These are phyloP conservation scores for Blastobotrys mokoenaii DNA, from an alignment of 805 yeast species.

Conservation along the genomic window DNA sequence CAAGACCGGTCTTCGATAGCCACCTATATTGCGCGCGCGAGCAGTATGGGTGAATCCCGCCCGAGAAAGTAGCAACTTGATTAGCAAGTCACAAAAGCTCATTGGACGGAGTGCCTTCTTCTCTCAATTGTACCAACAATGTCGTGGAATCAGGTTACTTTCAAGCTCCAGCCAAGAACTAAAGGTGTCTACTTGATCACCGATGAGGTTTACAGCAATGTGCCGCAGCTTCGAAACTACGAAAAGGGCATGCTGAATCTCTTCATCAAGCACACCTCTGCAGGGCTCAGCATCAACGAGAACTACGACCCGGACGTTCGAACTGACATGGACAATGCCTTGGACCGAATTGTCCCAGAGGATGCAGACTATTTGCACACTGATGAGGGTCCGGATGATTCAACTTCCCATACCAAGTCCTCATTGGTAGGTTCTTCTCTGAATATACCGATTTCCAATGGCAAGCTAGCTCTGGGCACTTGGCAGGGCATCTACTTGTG, in stretches of 20 bases:
- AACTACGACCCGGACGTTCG: slow-evolving; percentile 77
- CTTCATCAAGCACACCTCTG: slow-evolving; percentile 73
- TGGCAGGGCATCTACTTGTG: slow-evolving; percentile 81
- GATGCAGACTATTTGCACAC: slow-evolving; percentile 47
- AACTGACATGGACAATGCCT: slow-evolving; percentile 52
- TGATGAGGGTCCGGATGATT: slow-evolving; percentile 74
- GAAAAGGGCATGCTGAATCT: slow-evolving; percentile 57
- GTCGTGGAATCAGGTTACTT: slow-evolving; percentile 54
- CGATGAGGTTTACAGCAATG: slow-evolving; percentile 45
- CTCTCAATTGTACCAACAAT: slow-evolving; percentile 9
- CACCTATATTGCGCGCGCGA: too few species aligned
- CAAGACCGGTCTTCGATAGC: too few species aligned
- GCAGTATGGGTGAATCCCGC: too few species aligned
- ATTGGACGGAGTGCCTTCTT: too few species aligned
- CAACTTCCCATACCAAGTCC: slow-evolving; percentile 74
- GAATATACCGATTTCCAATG: slow-evolving; percentile 61
- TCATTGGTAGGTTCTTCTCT: slow-evolving; percentile 52
- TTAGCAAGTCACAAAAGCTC: too few species aligned
- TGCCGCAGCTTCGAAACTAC: slow-evolving; percentile 54
- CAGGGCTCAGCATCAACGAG: slow-evolving; percentile 68
- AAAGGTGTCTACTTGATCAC: slow-evolving; percentile 68
- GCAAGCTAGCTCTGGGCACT: slow-evolving; percentile 62
- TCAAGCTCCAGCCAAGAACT: slow-evolving; percentile 46
- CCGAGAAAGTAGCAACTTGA: too few species aligned
- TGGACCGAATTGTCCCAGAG: slow-evolving; percentile 65